Base-by-base conservation (phyloP, 805 yeast genomes). In the Candida ovalis region DNA sequence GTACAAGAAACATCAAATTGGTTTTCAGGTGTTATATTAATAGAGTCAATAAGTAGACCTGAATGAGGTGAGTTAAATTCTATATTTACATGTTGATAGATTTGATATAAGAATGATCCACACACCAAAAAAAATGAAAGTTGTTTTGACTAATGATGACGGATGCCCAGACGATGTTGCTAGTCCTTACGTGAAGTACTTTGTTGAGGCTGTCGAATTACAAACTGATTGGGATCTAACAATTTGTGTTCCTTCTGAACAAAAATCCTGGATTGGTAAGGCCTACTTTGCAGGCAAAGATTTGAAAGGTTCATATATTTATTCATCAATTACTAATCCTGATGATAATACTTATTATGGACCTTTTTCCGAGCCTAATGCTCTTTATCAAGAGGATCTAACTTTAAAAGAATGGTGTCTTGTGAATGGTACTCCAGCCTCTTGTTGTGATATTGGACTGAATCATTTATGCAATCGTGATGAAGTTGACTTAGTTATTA, bases 251-350 rank as follows among this genome's bases (percentile, higher is more conserved):
- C 97, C 97, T 15, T 75, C 80, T 43, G 94, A 86, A 51, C 80
- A 76, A 55, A 69, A 90, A 58, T 88, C 96, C 15, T 90, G 97
- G 97, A 88, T 88, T 46, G 95, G 96, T 24, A 90, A 90, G 64
- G 96, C 97, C 12, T 96, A 89, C 69, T 80, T 90, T 54, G 89
- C 90, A 0, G 88, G 84, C 6, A 75, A 77, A 53, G 72, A 77
- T 17, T 63, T 82, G 28, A 67, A 76, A 3, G 75, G 84, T 1
- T 68, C 75, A 2, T 84, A 77, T 59, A 70, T 82, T n/a, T 84
- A 84, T 57, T 74, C 84, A 18, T 73, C 78, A 3, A 58, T 69
- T 13, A 54, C 61, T 21, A 30, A 49, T 12, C 58, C 64, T 56
- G 66, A 45, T 71, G 79, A 71, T 45, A 77, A 73, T 62, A 67